Base-by-base conservation (phyloP, 495 filamentous ascomycete species). In the Penicillium flavigenum region DNA sequence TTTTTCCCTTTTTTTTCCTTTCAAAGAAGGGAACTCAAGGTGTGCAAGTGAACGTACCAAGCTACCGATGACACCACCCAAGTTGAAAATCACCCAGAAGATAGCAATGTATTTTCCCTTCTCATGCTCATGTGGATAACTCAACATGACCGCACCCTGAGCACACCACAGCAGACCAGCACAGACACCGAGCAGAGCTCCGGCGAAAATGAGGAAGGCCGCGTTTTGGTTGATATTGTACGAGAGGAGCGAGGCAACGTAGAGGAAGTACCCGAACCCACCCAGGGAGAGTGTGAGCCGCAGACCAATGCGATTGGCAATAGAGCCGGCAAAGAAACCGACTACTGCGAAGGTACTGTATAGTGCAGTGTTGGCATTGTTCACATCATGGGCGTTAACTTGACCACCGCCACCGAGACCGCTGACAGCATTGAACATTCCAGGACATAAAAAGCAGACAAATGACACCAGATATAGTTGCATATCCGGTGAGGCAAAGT, bases 1-100 rank as follows among this genome's bases (percentile, higher is more conserved):
- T 1, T 6, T 6, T 26, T 26, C 4, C 5, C 0, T 26, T 26
- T 26, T 20, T 20, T 20, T n/a, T n/a, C n/a, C n/a, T n/a, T n/a
- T n/a, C n/a, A n/a, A n/a, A n/a, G n/a, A n/a, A 5, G 11, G 7
- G 3, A 0, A 39, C 10, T 4, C 5, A 27, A 9, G 20, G 2
- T 19, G 14, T 7, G 43, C 17, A 34, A 34, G 17, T 27, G 26
- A 11, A 60, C 79, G 68, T 74, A 87, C 86, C 75, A 96, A 78
- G 57, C 86, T 86, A 29, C 93, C 93, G 76, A 96, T 90, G 54
- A 96, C 92, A 64, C 85, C 92, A 59, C 93, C 92, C 32, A 91
- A 70, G 71, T 98, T 98, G 80, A 96, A 98, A 63, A 97, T 96
- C 53, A 89, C 83, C 92, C 92, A 97, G 73, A 97, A 96, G 70